Percentiles rank a stretch among this genome's conserved stretches.
Evolutionary conservation across 2,329 filamentous ascomycete species (phyloP).

Genomic region (Septoria linicola): DNA sequence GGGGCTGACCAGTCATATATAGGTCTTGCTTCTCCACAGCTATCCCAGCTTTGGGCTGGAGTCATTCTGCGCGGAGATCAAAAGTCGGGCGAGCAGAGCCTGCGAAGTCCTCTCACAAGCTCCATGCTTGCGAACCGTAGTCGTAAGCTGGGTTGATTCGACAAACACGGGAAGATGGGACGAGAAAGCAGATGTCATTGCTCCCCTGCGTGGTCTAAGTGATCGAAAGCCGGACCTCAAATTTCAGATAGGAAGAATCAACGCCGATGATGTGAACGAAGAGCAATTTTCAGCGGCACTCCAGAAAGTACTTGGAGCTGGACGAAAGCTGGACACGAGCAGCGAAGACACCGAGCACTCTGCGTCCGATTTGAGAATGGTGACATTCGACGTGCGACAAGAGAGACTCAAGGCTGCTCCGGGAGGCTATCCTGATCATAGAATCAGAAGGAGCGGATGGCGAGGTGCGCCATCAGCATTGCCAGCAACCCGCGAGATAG

Average conservation of each 20-base stretch:
- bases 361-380: conserved; percentile 25
- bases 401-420: conserved; percentile 20
- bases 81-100: conserved; percentile 29
- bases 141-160: conserved; percentile 38
- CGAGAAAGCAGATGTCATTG: conserved; percentile 34
- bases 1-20: background rate
- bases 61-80: conserved; percentile 35
- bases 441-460: conserved; percentile 21
- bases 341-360: conserved; percentile 17
- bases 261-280: conserved; percentile 27
- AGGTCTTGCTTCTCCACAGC: conserved; percentile 31
- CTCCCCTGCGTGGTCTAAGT: conserved; percentile 25
- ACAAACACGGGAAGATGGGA: conserved; percentile 30
- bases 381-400: conserved; percentile 34
- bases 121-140: conserved; percentile 26
- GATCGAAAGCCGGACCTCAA: conserved; percentile 18
- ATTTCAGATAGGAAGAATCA: conserved; percentile 30
- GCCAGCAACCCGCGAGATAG: conserved; percentile 17
- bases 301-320: conserved; percentile 25
- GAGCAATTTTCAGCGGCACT: conserved; percentile 27
- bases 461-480: conserved; percentile 21
- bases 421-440: conserved; percentile 12
- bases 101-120: conserved; percentile 34
- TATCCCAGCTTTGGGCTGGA: conserved; percentile 36
- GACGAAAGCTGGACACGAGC: conserved; percentile 14